A percentile compares a stretch with the other conserved stretches of the same genome.
These are phyloP conservation scores for Nidularia pulvinata DNA, from an alignment of 768 basidiomycete species.

Conservation along the genomic window DNA sequence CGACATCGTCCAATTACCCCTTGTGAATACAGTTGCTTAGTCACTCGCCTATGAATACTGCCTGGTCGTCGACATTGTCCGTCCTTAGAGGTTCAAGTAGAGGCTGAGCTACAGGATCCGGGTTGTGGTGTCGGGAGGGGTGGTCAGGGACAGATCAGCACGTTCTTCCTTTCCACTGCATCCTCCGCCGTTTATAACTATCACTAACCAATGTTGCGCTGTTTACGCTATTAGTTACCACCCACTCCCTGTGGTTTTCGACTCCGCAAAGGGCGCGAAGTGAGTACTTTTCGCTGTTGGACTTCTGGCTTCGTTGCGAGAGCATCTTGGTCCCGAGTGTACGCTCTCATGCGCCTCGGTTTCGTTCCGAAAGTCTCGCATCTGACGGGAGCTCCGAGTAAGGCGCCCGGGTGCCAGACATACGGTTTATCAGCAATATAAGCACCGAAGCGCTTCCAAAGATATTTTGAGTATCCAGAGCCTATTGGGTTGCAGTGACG, in stretches of 20 bases:
- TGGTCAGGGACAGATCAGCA: neutral
- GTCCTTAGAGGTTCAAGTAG: constrained; percentile 1
- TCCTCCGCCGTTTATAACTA: constrained; percentile 18
- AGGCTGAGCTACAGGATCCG: constrained; percentile 6
- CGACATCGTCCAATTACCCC: neutral
- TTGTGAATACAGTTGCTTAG: neutral
- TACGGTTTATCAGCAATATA: no score
- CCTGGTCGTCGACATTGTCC: constrained; percentile 3
- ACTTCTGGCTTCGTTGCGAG: constrained; percentile 9
- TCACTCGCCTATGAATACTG: neutral
- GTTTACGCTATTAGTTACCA: constrained; percentile 79
- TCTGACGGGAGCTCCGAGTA: no score
- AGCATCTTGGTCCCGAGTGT: no score
- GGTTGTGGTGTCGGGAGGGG: constrained; percentile 8
- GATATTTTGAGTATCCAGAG: no score
- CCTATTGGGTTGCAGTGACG: no score
- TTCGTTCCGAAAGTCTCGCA: no score
- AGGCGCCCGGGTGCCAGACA: no score
- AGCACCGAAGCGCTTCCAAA: no score
- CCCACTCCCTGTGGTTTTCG: constrained; percentile 93
- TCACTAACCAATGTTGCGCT: constrained; percentile 32
- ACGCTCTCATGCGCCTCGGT: no score
- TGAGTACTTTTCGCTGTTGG: constrained; percentile 51
- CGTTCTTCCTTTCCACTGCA: constrained; percentile 14
- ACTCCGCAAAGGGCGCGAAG: constrained; percentile 87